Conservation (phyloP, 2,329 filamentous ascomycete species). For the Hypoxylon sp. region DNA sequence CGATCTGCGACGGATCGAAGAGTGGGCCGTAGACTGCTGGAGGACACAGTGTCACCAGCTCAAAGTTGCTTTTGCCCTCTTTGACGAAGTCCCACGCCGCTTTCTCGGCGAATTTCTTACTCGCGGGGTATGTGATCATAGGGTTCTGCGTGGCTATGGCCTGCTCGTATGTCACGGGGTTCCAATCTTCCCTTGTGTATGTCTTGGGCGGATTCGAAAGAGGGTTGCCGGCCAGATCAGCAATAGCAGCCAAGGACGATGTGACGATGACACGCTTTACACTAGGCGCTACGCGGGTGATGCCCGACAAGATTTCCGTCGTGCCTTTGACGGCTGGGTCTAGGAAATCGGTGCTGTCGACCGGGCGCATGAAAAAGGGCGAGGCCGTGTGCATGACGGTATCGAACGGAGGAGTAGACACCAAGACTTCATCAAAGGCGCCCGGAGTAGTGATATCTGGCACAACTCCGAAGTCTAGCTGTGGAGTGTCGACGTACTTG, state of each 20-base stretch:
- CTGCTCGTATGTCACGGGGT: slow-evolving; percentile 44
- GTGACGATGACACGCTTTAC: slow-evolving; percentile 61
- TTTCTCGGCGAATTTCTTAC: slow-evolving; percentile 59
- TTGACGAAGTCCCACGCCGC: slow-evolving; percentile 68
- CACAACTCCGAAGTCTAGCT: slow-evolving; percentile 63
- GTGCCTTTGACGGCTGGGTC: slow-evolving; percentile 57
- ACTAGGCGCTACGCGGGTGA: slow-evolving; percentile 48
- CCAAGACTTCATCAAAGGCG: slow-evolving; percentile 55
- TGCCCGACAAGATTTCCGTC: slow-evolving; percentile 50
- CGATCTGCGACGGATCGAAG: slow-evolving; percentile 36
- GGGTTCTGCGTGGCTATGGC: slow-evolving; percentile 31
- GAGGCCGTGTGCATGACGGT: slow-evolving; percentile 54
- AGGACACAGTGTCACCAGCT: slow-evolving; percentile 64
- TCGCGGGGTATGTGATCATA: slow-evolving; percentile 52
- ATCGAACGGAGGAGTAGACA: slow-evolving; percentile 45
- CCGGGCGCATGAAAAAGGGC: slow-evolving; percentile 52
- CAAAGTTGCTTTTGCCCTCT: slow-evolving; percentile 66
- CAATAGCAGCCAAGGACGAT: slow-evolving; percentile 58
- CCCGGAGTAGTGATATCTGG: slow-evolving; percentile 73
- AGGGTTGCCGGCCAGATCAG: slow-evolving; percentile 43
- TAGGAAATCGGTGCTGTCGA: slow-evolving; percentile 50
- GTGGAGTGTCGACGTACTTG: slow-evolving; percentile 47
- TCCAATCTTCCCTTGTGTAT: slow-evolving; percentile 48
- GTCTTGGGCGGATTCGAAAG: slow-evolving; percentile 37
- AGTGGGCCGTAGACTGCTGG: slow-evolving; percentile 64